Evolutionary conservation across 352 stramenopile species (phyloP), one percentile per base, ranked within the genome.

Genomic region (Phytophthora melonis): DNA sequence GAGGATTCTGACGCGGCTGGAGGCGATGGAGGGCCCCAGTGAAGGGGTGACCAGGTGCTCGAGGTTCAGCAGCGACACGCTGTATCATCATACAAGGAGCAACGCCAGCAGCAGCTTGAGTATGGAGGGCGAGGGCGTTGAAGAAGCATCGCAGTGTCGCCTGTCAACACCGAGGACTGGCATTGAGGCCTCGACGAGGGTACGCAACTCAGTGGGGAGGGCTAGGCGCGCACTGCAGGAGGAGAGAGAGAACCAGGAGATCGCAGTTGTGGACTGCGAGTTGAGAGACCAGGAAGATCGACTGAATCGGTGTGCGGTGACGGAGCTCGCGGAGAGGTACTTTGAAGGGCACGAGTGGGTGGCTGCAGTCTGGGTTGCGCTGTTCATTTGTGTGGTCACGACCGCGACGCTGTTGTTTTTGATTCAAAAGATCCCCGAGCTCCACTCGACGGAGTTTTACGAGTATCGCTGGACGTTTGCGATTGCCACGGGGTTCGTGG

Each of bases 361-460:
- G 3, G 80, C 80, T 25, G 82, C 82, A 1, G 14, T 73, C 2
- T 55, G 58, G 2, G 62, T 88, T 11, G 72, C 84, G 34, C 8
- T 77, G 2, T 7, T 80, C 7, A 54, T 79, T 10, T 75, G 60
- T 10, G 54, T 59, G 0, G n/a, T 79, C 1, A 74, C 66, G 14
- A 78, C 73, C 10, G 5, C 55, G 0, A 9, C 64, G 52, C 75
- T 89, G 27, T 65, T 88, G 5, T 27, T 69, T 5, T 45, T 60
- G 65, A 72, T 69, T 30, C 62, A 72, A 27, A 70, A 63, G 45
- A 70, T 87, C 18, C 72, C 71, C 16, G 21, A 78, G 43, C 63
- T 91, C 3, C 23, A 75, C 25, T 32, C 19, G 19, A 88, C 75
- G 1, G 78, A 91, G 41, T 88, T 91, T 56, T 86, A 83, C 65